Conservation (phyloP, 306 rosid species). For the Luffa aegyptiaca region DNA sequence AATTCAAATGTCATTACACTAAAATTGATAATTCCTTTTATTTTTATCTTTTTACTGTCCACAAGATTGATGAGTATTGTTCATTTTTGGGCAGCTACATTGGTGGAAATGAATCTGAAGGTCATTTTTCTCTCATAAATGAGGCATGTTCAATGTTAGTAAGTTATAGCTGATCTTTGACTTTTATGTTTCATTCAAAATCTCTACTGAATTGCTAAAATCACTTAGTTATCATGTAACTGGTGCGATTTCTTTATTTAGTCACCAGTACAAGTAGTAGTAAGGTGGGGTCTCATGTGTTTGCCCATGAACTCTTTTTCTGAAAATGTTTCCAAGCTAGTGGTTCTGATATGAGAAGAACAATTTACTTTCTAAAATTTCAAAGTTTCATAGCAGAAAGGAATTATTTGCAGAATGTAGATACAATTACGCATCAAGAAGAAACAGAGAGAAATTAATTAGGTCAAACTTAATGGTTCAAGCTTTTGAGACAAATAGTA, state of each 20-base stretch:
- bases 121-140: conserved; percentile 73
- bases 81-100: conserved; percentile 55
- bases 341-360: background rate
- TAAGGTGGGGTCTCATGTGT: background rate
- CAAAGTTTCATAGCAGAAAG: background rate
- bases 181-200: background rate
- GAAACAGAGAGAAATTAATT: background rate
- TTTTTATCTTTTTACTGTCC: background rate
- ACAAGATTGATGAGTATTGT: background rate
- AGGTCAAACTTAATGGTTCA: background rate
- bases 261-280: background rate
- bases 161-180: conserved; percentile 24
- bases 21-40: background rate
- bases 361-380: background rate
- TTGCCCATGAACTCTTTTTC: background rate
- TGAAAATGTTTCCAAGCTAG: background rate
- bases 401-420: background rate
- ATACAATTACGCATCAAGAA: background rate
- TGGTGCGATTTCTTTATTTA: background rate
- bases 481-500: background rate
- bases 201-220: background rate
- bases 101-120: conserved; percentile 76
- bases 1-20: background rate
- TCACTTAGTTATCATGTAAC: background rate
- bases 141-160: conserved; percentile 98